These are phyloP conservation scores for Madurella mycetomatis DNA, from an alignment of 2,329 filamentous ascomycete genomes.

Conservation along the genomic window DNA sequence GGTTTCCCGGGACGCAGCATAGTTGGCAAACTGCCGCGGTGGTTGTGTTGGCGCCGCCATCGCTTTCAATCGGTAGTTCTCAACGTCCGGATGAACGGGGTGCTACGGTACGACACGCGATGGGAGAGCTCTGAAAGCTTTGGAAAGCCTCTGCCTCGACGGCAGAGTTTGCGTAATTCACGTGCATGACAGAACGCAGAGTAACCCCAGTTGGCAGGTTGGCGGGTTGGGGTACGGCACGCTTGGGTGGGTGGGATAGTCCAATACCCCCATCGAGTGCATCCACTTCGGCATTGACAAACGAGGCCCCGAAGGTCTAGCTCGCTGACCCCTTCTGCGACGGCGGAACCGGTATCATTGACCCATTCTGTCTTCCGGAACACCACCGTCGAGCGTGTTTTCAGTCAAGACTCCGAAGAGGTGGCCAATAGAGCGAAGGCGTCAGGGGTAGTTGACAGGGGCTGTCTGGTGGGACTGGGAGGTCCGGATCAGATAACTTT, in stretches of 20 bases:
- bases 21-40: slow-evolving; percentile 24
- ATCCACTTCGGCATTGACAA: not conserved
- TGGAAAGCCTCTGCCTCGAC: not conserved
- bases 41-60: slow-evolving; percentile 19
- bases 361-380: not conserved
- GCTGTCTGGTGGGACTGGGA: not conserved
- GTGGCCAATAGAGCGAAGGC: slow-evolving; percentile 15
- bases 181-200: not conserved
- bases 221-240: not conserved
- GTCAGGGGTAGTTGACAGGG: slow-evolving; percentile 4
- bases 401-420: slow-evolving; percentile 1
- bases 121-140: not conserved
- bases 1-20: slow-evolving; percentile 23
- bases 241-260: not conserved
- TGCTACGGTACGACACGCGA: too few species aligned
- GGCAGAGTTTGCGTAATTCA: not conserved
- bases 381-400: slow-evolving; percentile 1
- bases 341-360: slow-evolving; percentile 8
- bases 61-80: not conserved
- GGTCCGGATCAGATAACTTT: slow-evolving; percentile 35
- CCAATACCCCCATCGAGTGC: not conserved
- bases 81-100: not conserved
- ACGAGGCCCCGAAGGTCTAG: not conserved
- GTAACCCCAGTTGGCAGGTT: too few species aligned
- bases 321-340: not conserved